Base-by-base conservation (phyloP, 345 rosid genomes). In the Eucalyptus marginata region DNA sequence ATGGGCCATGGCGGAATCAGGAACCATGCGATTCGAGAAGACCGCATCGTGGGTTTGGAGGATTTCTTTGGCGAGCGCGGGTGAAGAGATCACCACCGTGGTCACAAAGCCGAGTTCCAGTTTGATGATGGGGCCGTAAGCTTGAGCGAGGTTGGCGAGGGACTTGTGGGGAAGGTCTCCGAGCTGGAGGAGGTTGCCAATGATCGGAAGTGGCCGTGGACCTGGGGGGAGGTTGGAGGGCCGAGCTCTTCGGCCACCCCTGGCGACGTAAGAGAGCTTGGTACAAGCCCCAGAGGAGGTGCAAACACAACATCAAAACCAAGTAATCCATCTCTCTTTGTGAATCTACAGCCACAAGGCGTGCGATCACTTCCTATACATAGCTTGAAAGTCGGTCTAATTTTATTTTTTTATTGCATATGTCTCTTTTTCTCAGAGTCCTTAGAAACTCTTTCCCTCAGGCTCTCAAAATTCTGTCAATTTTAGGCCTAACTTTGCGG, bases 1-100 rank as follows among this genome's bases (percentile, higher is more conserved):
- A 50, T 24, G 17, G 88, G 92, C 92, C 59, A 79, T 89, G 31
- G 89, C 51, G 13, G 91, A 86, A n/a, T 92, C 91, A 3, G 76
- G 87, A 84, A 89, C 14, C 44, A 88, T 62, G 52, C 94, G 88
- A 85, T 88, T 86, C 40, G 87, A 92, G 86, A 92, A 90, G 33
- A 86, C 54, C 29, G 62, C 90, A 86, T 93, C 94, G 43, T 91
- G 93, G 54, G 87, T 92, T 86, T 92, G 91, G 49, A 94, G 92
- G 87, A 92, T 89, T 76, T 95, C 91, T 90, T 89, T 90, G 62
- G 95, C 96, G 79, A 92, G 49, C 7, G 47, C 85, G 7, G 92
- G 86, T 12, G 94, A 94, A 17, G 93, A 90, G 43, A 92, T 18
- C 33, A 94, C 93, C 20, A 95, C 58, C 3, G 92, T 90, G 29